Percentiles rank a stretch among this genome's conserved stretches.
phyloP scores from a whole-genome alignment of 2,329 filamentous ascomycete genomes.

The Leptographium radiaticola region DNA sequence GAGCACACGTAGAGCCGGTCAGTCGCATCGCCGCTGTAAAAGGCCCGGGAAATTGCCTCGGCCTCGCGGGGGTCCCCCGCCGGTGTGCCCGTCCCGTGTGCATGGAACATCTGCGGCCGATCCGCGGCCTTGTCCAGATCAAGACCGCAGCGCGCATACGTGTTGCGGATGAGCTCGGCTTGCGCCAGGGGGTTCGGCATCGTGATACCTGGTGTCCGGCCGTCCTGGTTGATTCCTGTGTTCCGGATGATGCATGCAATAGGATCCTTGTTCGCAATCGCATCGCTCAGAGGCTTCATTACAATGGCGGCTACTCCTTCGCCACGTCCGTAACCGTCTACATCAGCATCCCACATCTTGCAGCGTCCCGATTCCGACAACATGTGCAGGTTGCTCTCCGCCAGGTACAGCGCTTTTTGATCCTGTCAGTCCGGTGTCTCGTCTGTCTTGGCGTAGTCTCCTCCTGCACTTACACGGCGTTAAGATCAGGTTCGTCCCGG shows the following conservation, averaged over 20 bases:
- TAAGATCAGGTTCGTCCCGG: constrained; percentile 6
- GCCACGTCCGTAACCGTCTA: constrained; percentile 31
- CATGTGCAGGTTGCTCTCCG: constrained; percentile 10
- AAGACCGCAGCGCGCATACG: constrained; percentile 26
- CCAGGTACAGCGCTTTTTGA: constrained; percentile 8
- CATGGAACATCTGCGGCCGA: constrained; percentile 13
- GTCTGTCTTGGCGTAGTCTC: too few relatives aligned
- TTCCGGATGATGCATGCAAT: constrained; percentile 18
- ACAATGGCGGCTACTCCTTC: constrained; percentile 27
- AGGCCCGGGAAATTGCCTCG: constrained; percentile 20
- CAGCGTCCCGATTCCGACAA: constrained; percentile 9
- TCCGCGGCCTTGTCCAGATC: constrained; percentile 14
- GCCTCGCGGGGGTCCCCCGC: constrained; percentile 29
- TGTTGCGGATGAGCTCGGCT: constrained; percentile 22
- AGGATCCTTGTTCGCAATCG: constrained; percentile 21
- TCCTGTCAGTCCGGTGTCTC: too few relatives aligned
- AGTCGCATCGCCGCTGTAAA: constrained; percentile 3
- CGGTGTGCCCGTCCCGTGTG: constrained; percentile 28
- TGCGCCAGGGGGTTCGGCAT: constrained; percentile 25
- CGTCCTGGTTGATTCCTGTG: constrained; percentile 22
- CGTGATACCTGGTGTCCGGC: constrained; percentile 20
- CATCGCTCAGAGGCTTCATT: constrained; percentile 26
- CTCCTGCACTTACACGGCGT: not conserved
- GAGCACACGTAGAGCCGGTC: constrained; percentile 14
- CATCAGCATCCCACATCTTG: constrained; percentile 20